A percentile compares a stretch with the other conserved stretches of the same genome.
These are phyloP conservation scores for Boletus edulis DNA, from an alignment of 768 basidiomycete genomes.

Conservation along the genomic window DNA sequence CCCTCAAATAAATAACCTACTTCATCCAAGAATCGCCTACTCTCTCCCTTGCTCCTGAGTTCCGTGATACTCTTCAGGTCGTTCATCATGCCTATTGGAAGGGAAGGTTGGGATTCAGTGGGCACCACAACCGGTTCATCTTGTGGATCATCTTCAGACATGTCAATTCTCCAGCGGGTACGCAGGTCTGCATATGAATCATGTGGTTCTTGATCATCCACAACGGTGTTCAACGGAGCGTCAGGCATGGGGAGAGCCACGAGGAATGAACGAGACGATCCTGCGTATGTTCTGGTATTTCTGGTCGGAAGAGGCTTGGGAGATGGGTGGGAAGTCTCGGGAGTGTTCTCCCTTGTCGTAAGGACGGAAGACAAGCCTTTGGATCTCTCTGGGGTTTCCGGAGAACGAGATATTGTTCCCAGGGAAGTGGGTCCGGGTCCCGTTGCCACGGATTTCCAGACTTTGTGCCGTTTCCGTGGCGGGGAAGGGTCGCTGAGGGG, in stretches of 20 bases:
- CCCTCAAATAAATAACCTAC: conserved; percentile 86
- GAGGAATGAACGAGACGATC: conserved; percentile 78
- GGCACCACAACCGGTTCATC: not conserved
- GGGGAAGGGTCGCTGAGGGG: conserved; percentile 2
- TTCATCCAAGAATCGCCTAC: conserved; percentile 76
- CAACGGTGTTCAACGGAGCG: conserved; percentile 33
- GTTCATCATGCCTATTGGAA: conserved; percentile 65
- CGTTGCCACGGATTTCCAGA: not conserved
- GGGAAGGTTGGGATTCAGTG: conserved; percentile 33
- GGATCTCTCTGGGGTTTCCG: conserved; percentile 5
- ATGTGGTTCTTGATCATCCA: conserved; percentile 50
- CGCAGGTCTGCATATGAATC: conserved; percentile 78
- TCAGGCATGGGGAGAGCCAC: conserved; percentile 49
- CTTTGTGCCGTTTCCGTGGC: conserved; percentile 32
- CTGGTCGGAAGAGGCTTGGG: conserved; percentile 27
- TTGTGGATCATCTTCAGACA: conserved; percentile 69
- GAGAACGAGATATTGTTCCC: not conserved
- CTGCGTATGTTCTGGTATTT: conserved; percentile 67
- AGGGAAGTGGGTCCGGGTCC: not conserved
- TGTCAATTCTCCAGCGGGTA: conserved; percentile 77
- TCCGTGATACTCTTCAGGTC: conserved; percentile 80
- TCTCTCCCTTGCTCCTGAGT: conserved; percentile 77
- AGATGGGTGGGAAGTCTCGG: conserved; percentile 25
- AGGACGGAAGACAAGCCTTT: conserved; percentile 44
- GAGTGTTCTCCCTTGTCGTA: conserved; percentile 20